Conservation (phyloP, 495 filamentous ascomycete species). For the Neurospora pannonica region DNA sequence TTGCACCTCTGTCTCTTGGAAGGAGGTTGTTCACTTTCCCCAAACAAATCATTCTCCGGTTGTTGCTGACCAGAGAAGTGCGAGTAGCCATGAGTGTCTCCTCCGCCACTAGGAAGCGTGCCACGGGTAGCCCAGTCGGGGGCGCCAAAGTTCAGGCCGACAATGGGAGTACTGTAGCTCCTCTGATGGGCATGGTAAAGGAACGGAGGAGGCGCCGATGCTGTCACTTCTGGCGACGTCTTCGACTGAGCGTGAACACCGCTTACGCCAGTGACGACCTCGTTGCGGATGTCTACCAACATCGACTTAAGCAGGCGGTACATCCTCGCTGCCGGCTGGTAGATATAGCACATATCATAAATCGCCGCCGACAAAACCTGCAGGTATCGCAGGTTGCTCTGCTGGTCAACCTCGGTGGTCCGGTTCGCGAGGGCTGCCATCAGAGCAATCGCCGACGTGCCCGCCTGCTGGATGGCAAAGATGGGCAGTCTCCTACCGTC, state of each 20-base stretch:
- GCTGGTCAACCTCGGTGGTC: slow-evolving; percentile 22
- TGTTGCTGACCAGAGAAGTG: not conserved
- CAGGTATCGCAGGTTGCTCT: slow-evolving; percentile 26
- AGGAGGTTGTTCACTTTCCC: not conserved
- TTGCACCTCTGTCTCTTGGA: not conserved
- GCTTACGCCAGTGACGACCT: slow-evolving; percentile 9
- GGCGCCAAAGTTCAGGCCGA: not conserved
- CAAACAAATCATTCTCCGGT: not conserved
- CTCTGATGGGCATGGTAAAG: not conserved
- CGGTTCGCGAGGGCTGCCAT: slow-evolving; percentile 38
- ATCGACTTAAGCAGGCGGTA: slow-evolving; percentile 25
- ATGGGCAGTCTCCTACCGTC: slow-evolving; percentile 36
- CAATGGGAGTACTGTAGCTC: not conserved
- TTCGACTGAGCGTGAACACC: not conserved
- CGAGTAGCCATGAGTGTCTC: not conserved
- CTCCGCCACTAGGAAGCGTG: not conserved
- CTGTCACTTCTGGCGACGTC: not conserved
- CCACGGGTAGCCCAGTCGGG: not conserved
- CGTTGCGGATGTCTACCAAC: slow-evolving; percentile 24
- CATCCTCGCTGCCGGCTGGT: slow-evolving; percentile 29
- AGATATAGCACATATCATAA: slow-evolving; percentile 33
- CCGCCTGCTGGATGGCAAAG: slow-evolving; percentile 41
- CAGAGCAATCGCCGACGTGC: slow-evolving; percentile 41
- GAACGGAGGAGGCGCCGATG: not conserved
- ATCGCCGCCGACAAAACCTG: slow-evolving; percentile 29